Evolutionary conservation across 2,329 filamentous ascomycete genomes (phyloP).

Genomic region (Fusarium torreyae): DNA sequence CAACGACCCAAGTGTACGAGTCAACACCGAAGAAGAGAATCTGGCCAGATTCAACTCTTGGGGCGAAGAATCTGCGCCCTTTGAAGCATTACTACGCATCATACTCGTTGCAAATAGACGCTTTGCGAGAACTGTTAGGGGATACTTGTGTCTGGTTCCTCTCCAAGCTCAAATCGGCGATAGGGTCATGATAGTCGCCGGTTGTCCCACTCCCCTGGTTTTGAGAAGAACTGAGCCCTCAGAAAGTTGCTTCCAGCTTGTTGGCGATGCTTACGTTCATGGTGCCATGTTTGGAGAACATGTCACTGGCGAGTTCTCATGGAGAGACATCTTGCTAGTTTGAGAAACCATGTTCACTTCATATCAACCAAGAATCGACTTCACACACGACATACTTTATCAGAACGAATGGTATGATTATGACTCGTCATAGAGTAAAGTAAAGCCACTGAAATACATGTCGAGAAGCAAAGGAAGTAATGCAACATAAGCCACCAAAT

Average conservation of each 20-base stretch:
- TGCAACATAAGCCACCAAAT: conserved; percentile 41
- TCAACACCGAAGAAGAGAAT: conserved; percentile 23
- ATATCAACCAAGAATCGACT: background rate
- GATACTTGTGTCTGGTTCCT: conserved; percentile 42
- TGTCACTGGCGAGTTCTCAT: conserved; percentile 21
- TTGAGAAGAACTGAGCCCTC: conserved; percentile 25
- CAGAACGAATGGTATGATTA: conserved; percentile 5
- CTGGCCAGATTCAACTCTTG: conserved; percentile 12
- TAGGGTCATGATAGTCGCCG: conserved; percentile 37
- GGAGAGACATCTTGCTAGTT: conserved; percentile 32
- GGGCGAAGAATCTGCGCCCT: conserved; percentile 33
- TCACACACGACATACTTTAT: background rate
- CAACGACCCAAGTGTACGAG: conserved; percentile 17
- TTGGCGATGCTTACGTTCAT: conserved; percentile 37
- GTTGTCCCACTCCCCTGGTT: conserved; percentile 39
- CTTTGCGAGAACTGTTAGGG: conserved; percentile 37
- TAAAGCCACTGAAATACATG: conserved; percentile 40
- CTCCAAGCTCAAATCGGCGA: conserved; percentile 29
- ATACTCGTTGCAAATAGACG: conserved; percentile 35
- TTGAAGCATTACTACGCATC: conserved; percentile 33
- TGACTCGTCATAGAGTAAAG: conserved; percentile 25
- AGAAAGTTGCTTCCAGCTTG: conserved; percentile 29
- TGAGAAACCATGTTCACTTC: background rate
- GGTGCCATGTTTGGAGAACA: conserved; percentile 42
- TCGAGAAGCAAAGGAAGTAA: conserved; percentile 37